Percentiles rank a stretch among this genome's conserved stretches.
Evolutionary conservation across 139 green algal genomes (phyloP).

Genomic region (Volvox africanus): DNA sequence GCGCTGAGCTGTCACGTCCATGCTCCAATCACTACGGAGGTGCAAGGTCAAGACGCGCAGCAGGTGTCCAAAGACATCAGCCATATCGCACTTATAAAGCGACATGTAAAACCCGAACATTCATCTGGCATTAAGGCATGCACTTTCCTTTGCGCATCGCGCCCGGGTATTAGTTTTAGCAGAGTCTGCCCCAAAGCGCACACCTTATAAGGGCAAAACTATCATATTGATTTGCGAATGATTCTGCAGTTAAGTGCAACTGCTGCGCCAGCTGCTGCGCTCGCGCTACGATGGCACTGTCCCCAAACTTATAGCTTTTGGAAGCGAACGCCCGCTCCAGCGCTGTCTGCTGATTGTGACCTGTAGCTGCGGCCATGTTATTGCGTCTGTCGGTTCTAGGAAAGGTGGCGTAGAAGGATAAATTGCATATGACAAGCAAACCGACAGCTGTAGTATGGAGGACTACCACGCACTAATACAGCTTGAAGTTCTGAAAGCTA

Average conservation of each 20-base stretch:
- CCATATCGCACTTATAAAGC: too few relatives aligned
- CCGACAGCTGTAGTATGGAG: background rate
- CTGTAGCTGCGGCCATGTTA: background rate
- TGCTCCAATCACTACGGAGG: conserved; percentile 30
- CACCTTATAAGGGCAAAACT: conserved; percentile 19
- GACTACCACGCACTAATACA: background rate
- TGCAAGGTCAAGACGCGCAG: background rate
- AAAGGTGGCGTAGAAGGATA: background rate
- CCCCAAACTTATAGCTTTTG: conserved; percentile 18
- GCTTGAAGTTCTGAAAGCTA: too few relatives aligned
- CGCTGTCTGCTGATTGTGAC: background rate
- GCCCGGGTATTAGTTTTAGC: too few relatives aligned
- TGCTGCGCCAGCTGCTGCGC: conserved; percentile 27
- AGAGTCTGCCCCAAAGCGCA: background rate
- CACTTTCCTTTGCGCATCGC: too few relatives aligned
- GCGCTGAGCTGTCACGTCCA: conserved; percentile 6
- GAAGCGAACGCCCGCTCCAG: conserved; percentile 21
- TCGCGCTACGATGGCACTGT: background rate
- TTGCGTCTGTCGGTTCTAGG: background rate
- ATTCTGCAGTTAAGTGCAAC: conserved; percentile 26
- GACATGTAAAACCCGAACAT: too few relatives aligned
- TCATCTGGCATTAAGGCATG: too few relatives aligned
- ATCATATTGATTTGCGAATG: conserved; percentile 46
- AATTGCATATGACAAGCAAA: background rate
- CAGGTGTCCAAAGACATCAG: background rate